These are phyloP conservation scores for Chrysanthemum seticuspe DNA, from an alignment of 129 eudicot genomes.

Conservation along the genomic window DNA sequence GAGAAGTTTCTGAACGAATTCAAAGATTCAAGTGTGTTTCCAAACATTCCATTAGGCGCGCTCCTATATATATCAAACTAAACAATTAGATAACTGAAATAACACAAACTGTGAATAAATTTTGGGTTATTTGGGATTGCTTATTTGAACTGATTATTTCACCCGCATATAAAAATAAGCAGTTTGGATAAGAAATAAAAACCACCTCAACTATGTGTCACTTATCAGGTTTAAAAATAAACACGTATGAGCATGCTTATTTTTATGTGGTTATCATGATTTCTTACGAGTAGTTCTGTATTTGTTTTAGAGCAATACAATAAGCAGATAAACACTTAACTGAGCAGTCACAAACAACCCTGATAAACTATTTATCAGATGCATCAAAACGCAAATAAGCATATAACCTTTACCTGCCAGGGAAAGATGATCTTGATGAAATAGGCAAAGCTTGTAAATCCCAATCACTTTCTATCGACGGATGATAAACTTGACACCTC, in stretches of 20 bases:
- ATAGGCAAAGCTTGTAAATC: conserved; percentile 85
- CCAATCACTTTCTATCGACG: conserved; percentile 89
- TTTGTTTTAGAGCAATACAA: no score
- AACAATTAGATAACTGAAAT: background rate
- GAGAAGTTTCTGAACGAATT: conserved; percentile 44
- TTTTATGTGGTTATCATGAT: no score
- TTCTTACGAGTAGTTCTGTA: no score
- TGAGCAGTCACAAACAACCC: no score
- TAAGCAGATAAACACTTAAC: no score
- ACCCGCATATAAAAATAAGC: no score
- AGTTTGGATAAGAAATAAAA: conserved; percentile 14
- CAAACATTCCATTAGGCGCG: conserved; percentile 52
- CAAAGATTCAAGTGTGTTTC: conserved; percentile 58
- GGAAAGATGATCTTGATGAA: conserved; percentile 65
- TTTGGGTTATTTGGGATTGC: conserved; percentile 19
- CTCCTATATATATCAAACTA: conserved; percentile 32
- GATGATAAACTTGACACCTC: conserved; percentile 80
- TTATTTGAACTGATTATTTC: no score
- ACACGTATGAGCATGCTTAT: no score
- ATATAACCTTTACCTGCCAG: conserved; percentile 32
- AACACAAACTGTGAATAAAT: background rate
- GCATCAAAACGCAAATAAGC: no score
- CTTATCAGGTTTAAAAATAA: no score
- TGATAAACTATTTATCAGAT: no score
- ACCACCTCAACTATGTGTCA: no score